A percentile compares a stretch with the other conserved stretches of the same genome.
Evolutionary conservation across 179 eudicot genomes (phyloP).

Genomic region (Sideroxylon spinosum): DNA sequence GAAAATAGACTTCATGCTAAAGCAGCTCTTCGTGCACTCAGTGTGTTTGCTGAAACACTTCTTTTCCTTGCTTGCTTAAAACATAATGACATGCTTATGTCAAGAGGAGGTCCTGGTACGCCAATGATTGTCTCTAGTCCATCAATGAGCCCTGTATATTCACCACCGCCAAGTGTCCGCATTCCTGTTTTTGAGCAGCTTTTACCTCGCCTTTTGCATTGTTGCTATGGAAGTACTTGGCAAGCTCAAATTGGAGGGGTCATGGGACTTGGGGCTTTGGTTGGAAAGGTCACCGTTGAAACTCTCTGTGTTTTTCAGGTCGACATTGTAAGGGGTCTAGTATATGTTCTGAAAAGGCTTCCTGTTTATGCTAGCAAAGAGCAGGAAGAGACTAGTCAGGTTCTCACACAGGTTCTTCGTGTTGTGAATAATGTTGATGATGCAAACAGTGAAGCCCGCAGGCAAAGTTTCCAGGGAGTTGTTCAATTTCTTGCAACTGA

Average conservation of each 20-base stretch:
- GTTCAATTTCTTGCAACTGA: constrained; percentile 91
- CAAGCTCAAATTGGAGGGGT: constrained; percentile 98
- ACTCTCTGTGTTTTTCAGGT: constrained; percentile 80
- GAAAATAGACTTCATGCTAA: constrained; percentile 89
- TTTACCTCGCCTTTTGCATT: constrained; percentile 87
- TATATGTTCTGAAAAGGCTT: constrained; percentile 91
- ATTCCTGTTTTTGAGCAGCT: constrained; percentile 94
- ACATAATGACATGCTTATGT: constrained; percentile 62
- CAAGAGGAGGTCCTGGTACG: constrained; percentile 94
- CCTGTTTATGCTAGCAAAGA: constrained; percentile 88
- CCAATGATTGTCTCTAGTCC: constrained; percentile 99
- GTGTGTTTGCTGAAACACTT: constrained; percentile 75
- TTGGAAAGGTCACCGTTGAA: constrained; percentile 96
- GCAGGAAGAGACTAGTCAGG: constrained; percentile 97
- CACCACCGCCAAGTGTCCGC: constrained; percentile 92
- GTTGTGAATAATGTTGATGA: constrained; percentile 98
- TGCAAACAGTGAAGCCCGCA: constrained; percentile 87
- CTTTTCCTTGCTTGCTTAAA: constrained; percentile 74
- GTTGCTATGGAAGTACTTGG: constrained; percentile 95
- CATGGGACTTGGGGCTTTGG: constrained; percentile 88
- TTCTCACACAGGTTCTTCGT: constrained; percentile 88
- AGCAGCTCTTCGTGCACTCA: constrained; percentile 84
- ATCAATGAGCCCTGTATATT: constrained; percentile 92
- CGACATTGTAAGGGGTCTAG: constrained; percentile 70
- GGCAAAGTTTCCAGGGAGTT: constrained; percentile 88